Percentiles rank a stretch among this genome's conserved stretches.
Conservation (phyloP, 257 asterid species). For the Thymus quinquecostatus region DNA sequence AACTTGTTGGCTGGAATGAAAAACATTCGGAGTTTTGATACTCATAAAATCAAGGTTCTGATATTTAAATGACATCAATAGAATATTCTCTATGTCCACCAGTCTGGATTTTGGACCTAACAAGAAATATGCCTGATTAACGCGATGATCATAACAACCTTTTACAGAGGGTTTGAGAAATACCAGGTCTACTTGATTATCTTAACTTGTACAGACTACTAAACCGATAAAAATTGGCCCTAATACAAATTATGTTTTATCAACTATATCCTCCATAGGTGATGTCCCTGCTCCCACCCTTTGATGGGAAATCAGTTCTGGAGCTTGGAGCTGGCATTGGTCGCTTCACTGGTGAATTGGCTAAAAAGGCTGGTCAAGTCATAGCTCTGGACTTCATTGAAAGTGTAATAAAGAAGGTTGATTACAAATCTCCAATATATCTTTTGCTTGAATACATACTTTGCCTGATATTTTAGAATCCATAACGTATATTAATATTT, state of each 20-base stretch:
- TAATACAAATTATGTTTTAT: neutral
- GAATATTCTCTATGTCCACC: neutral
- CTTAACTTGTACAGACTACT: neutral
- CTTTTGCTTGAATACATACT: conserved; percentile 8
- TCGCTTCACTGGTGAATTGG: conserved; percentile 94
- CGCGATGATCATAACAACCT: neutral
- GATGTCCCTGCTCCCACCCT: conserved; percentile 80
- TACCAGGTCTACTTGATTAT: neutral
- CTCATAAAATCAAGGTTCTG: conserved; percentile 4
- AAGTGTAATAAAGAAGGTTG: conserved; percentile 75
- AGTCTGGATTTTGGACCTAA: conserved; percentile 1
- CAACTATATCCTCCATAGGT: conserved; percentile 47
- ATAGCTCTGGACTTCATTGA: conserved; percentile 94
- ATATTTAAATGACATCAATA: neutral
- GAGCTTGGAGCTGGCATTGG: conserved; percentile 99
- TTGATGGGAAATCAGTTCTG: conserved; percentile 77
- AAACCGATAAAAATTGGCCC: no score
- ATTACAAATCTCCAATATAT: conserved; percentile 15
- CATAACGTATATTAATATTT: conserved; percentile 7
- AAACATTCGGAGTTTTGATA: neutral
- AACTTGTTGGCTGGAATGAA: neutral
- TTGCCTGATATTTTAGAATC: conserved; percentile 3
- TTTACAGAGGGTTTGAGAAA: conserved; percentile 2
- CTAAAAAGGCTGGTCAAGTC: conserved; percentile 65
- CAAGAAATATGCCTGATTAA: no score